Base-by-base conservation (phyloP, 208 protist species). In the Acanthamoeba quina region DNA sequence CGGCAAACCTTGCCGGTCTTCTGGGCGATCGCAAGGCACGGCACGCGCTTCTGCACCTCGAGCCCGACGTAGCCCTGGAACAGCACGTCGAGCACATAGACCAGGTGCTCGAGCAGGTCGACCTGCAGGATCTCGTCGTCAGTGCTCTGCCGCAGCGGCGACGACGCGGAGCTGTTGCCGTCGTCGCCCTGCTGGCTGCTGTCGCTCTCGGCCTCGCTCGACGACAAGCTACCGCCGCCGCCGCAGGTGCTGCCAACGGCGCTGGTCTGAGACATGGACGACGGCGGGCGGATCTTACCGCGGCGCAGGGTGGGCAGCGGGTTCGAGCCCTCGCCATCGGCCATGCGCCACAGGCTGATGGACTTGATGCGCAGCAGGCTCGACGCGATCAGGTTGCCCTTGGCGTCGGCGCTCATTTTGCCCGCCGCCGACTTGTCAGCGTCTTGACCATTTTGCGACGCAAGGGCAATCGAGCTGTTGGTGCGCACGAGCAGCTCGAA, bases 61-160 rank as follows among this genome's bases (percentile, higher is more conserved):
- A 80, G 72, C 24, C 72, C 72, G 41, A 52, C 21, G 72, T 80
- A 80, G 72, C 72, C 72, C 24, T 80, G 72, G 72, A 80, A 80
- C 26, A 80, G 72, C 72, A 80, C 72, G 44, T 80, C 72, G 34
- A 80, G 72, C 72, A 80, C 72, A 26, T 80, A 80, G 41, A 80
- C 72, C 72, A 80, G 19, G 72, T 80, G 72, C 44, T 80, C 72
- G 34, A 80, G 72, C 72, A 80, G 29, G 72, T 80, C 72, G 37
- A 52, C 44, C 5, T 15, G 72, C 21, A 80, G 37, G 44, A 80
- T 80, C 34, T 80, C 37, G 5, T 80, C 72, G 26, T 19, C 72
- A 19, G 10, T 1, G 52, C 52, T 56, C 15, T 56, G 52, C 15
- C 52, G 52, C 52, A 24, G 17, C 7, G 44, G 5, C 15, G 15